Percentiles rank a stretch among this genome's conserved stretches.
phyloP scores from a whole-genome alignment of 176 grass and related monocot species.

The Thalia dealbata region DNA sequence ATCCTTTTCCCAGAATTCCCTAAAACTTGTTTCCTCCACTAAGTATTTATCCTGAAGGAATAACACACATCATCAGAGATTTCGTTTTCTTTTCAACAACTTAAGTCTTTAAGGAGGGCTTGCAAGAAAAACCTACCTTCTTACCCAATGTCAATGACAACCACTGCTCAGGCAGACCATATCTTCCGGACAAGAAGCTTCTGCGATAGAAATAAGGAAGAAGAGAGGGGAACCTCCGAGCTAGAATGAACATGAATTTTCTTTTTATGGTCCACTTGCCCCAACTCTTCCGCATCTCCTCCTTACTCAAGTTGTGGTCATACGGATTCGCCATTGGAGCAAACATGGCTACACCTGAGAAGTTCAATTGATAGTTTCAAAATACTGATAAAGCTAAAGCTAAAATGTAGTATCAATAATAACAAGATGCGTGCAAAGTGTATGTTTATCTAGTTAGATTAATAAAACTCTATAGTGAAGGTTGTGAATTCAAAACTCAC shows the following conservation, averaged over 20 bases:
- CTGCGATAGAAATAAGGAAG: slow-evolving; percentile 54
- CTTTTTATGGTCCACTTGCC: slow-evolving; percentile 65
- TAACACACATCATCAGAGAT: not conserved
- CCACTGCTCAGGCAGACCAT: slow-evolving; percentile 64
- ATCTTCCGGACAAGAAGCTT: slow-evolving; percentile 84
- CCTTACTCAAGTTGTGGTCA: slow-evolving; percentile 77
- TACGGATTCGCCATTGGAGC: slow-evolving; percentile 92
- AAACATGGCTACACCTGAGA: slow-evolving; percentile 83
- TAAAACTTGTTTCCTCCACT: slow-evolving; percentile 53
- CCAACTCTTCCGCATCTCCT: slow-evolving; percentile 77
- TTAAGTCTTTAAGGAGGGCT: not conserved
- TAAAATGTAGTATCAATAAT: too few relatives aligned
- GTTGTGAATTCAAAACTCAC: too few relatives aligned
- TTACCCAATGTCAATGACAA: slow-evolving; percentile 62
- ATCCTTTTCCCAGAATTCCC: slow-evolving; percentile 75
- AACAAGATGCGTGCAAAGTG: too few relatives aligned
- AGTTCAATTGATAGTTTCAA: not conserved
- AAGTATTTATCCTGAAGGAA: slow-evolving; percentile 63
- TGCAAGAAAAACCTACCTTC: slow-evolving; percentile 44
- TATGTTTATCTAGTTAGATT: too few relatives aligned
- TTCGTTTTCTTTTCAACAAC: slow-evolving; percentile 13
- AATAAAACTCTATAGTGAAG: too few relatives aligned
- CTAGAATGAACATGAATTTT: slow-evolving; percentile 88
- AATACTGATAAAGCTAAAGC: too few relatives aligned
- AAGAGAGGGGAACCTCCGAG: slow-evolving; percentile 76